Evolutionary conservation across 208 protist genomes (phyloP), one percentile per base, ranked within the genome.

Genomic region (Leishmania guyanensis): DNA sequence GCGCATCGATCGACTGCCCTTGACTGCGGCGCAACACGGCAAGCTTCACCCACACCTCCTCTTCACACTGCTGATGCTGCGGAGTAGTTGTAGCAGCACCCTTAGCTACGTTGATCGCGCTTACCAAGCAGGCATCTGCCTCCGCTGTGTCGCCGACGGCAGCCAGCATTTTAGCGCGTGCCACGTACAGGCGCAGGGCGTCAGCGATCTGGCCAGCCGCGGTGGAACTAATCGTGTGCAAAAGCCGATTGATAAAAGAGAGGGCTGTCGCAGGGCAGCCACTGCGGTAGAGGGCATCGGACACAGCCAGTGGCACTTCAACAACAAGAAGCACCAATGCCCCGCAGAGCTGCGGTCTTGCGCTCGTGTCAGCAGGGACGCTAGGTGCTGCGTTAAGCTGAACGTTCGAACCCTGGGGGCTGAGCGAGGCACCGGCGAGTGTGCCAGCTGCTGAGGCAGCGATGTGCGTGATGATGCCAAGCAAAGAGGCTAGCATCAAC

Each of bases 31-130:
- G 89, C 79, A 93, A 86, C 48, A 95, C 73, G 1, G 86, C 82
- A 22, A 95, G 84, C 60, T 93, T 93, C 39, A 93, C 86, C 87
- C 88, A 93, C 58, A 82, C 85, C 58, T 88, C 81, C 69, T 95
- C 92, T 36, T 81, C 70, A 77, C 46, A 53, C 36, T 66, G 39
- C 53, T 48, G 53, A 9, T 50, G 33, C 54, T 77, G 53, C 4
- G n/a, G 43, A 46, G 43, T 64, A 14, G 62, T 43, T n/a, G 51
- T 48, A 0, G 75, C 36, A 3, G 80, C 46, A 53, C 20, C 75
- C 51, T 75, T 9, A 5, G 29, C 58, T 46, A 84, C 70, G 8
- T 75, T 70, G 26, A 84, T 90, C 2, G 87, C 90, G 17, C 70
- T 62, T 14, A 85, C 29, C 64, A 94, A 79, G 43, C 85, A 79